Evolutionary conservation across 2,329 filamentous ascomycete genomes (phyloP), one percentile per base, ranked within the genome.

Genomic region (Pyrenophora graminea): DNA sequence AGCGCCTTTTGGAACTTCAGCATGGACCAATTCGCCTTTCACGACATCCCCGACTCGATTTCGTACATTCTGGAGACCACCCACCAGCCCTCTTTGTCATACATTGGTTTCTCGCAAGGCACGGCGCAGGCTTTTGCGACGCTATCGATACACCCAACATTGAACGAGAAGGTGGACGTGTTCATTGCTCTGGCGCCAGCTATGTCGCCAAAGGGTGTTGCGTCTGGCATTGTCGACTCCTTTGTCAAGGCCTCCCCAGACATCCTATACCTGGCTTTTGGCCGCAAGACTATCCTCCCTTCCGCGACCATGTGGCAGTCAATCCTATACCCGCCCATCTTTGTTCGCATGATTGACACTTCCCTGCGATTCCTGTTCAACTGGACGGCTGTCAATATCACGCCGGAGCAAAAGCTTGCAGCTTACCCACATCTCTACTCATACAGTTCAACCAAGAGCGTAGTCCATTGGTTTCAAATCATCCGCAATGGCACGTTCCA

Each of bases 401-500:
- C 85, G 7, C 77, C 85, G 0, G 86, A 88, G 50, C 94, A 99
- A 74, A 99, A 99, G 70, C 83, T 99, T 15, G 94, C 94, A 2
- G 91, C 91, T 1, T 99, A 99, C 70, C 88, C 93, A 8, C 94
- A 99, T 76, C 78, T 99, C 0, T 99, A 96, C 77, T 97, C 92
- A 0, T 97, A 93, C 72, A 97, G 93, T 0, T 96, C 90, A 71
- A 96, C 91, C 50, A 99, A 99, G 76, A 92, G 88, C 17, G 91
- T 99, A 7, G 94, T 99, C 0, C 94, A 99, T 71, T 99, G 94
- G 94, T 99, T 99, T 72, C 94, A 99, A 71, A 97, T 99, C 69
- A 99, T 99, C 65, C 88, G 94, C 59, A 97, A 93, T 66, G 90
- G 91, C 65, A 91, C 86, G 21, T 97, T 99, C 73, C 94, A 99